Evolutionary conservation across 495 filamentous ascomycete species (phyloP), one percentile per base, ranked within the genome.

Genomic region (Penicillium lividum): DNA sequence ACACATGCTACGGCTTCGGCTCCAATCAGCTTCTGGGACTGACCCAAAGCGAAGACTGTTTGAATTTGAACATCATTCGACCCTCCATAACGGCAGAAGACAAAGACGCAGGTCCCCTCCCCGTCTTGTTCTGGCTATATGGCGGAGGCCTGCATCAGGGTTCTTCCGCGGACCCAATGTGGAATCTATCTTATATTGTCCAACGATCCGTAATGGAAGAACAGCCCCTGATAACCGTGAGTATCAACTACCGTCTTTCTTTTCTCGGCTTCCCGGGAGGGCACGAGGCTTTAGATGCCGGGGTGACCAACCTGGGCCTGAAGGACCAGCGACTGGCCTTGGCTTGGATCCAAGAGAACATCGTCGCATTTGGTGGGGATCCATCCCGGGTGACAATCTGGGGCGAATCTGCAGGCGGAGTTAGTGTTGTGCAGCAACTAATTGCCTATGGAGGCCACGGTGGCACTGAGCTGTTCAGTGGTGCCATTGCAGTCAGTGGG

Each of bases 271-370:
- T 80, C 46, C 79, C 80, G 45, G 73, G 61, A 27, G 11, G 53
- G 3, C 51, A 58, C 31, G 54, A 51, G 9, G 68, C 18, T 47
- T 56, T 22, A 64, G 61, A 7, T n/a, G 38, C 45, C 43, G 73
- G 34, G 40, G 58, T 18, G 34, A 61, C 43, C 18, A 82, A 79
- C 58, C 68, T 79, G 6, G 85, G 85, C 10, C 74, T 83, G 4
- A 72, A 84, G 11, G 84, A 89, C 70, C 82, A 87, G 65, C 80
- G 86, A 33, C 73, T 84, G 66, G 82, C 78, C 7, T 69, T 85
- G 5, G 72, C 82, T 67, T 85, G 80, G 76, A 75, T 82, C 27
- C 70, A 75, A 25, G 71, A 75, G 48, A 80, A 80, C 52, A 80
- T 80, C 63, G 65, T 58, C 1, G 54, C 73, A 8, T 88, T 89